Conservation (phyloP, 192 early-diverging fungal species). For the Paraglomus brasilianum region DNA sequence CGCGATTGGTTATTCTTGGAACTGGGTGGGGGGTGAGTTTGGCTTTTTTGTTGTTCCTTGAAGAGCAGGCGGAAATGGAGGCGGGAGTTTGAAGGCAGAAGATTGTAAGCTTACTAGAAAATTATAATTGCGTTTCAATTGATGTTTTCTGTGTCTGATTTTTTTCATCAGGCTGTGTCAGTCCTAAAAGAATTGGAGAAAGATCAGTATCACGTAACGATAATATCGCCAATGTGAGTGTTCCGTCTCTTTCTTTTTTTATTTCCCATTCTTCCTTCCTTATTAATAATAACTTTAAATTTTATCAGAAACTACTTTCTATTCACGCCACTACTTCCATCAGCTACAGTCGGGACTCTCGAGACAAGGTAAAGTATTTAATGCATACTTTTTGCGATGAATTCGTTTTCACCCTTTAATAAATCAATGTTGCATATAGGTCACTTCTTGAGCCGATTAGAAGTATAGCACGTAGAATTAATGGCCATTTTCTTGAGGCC, state of each 20-base stretch:
- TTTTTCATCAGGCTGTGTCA: conserved; percentile 40
- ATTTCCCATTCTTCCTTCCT: background rate
- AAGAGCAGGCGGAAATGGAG: too few relatives aligned
- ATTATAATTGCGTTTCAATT: background rate
- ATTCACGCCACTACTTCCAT: conserved; percentile 48
- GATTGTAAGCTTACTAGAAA: background rate
- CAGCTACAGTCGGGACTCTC: conserved; percentile 55
- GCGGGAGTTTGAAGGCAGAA: background rate
- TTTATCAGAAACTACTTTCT: conserved; percentile 52
- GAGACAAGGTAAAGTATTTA: conserved; percentile 48
- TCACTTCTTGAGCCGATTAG: conserved; percentile 56
- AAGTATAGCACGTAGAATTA: conserved; percentile 42
- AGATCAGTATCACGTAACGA: conserved; percentile 53
- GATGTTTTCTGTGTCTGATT: background rate
- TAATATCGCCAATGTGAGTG: conserved; percentile 47
- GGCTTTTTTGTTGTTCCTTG: background rate
- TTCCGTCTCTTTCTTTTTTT: background rate
- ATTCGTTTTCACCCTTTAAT: background rate
- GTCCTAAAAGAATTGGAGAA: conserved; percentile 51
- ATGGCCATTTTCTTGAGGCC: conserved; percentile 51
- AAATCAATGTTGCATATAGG: conserved; percentile 30
- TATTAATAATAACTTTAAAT: background rate
- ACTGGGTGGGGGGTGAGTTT: conserved; percentile 55
- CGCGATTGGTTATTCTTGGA: conserved; percentile 52
- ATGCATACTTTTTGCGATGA: background rate